phyloP scores from a whole-genome alignment of 2,329 filamentous ascomycete species.

The Cercospora canescens region DNA sequence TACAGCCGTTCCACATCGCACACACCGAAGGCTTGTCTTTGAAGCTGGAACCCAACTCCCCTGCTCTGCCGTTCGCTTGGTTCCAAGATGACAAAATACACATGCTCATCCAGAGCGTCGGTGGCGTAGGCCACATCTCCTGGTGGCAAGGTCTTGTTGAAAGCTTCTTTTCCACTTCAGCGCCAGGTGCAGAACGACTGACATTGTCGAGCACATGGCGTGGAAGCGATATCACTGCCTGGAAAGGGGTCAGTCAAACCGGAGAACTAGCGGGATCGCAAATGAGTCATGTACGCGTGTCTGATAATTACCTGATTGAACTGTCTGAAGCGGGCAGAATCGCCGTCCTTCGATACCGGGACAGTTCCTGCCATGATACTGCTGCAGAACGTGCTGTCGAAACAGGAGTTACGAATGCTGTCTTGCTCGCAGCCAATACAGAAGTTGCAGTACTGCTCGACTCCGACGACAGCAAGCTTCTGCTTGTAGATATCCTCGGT shows the following conservation, averaged over 20 bases:
- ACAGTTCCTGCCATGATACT: background rate
- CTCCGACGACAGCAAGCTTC: slow-evolving; percentile 19
- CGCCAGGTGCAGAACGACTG: slow-evolving; percentile 26
- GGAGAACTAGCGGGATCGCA: background rate
- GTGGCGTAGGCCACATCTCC: slow-evolving; percentile 72
- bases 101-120: slow-evolving; percentile 76
- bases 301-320: background rate
- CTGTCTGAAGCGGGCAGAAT: background rate
- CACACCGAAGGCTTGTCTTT: slow-evolving; percentile 63
- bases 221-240: background rate
- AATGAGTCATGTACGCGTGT: background rate
- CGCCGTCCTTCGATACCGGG: background rate
- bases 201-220: slow-evolving; percentile 3
- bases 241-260: background rate
- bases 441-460: slow-evolving; percentile 29
- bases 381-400: slow-evolving; percentile 10
- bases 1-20: slow-evolving; percentile 81
- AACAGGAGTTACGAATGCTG: slow-evolving; percentile 21
- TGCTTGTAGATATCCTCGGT: slow-evolving; percentile 31
- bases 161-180: slow-evolving; percentile 70
- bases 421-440: slow-evolving; percentile 24
- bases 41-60: slow-evolving; percentile 15
- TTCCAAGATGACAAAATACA: slow-evolving; percentile 32
- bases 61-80: slow-evolving; percentile 30
- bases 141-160: slow-evolving; percentile 79